Evolutionary conservation across 2,329 filamentous ascomycete genomes (phyloP), one percentile per base, ranked within the genome.

Genomic region (Myriosclerotinia duriaeana): DNA sequence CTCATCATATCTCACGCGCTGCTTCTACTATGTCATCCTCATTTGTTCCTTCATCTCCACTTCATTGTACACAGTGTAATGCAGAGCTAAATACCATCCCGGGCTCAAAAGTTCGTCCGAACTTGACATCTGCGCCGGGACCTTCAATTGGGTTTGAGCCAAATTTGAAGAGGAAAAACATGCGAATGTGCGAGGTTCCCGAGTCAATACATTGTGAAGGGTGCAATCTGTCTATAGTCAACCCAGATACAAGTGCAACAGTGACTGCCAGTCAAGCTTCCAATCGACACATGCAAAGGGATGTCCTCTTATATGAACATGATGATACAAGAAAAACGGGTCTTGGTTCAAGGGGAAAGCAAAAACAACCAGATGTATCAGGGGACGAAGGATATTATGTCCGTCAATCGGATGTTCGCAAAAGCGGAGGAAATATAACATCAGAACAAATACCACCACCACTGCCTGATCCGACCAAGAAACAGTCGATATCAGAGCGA

Each of bases 401-500:
- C 60, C 44, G 34, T 22, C 63, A 60, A 60, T 48, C 54, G 5
- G 55, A 60, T 30, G 26, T 34, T 52, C 63, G 63, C 36, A 26
- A 12, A 30, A 53, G 44, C 26, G 54, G 34, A 22, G 54, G 55
- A 44, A 50, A 36, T 26, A 14, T 8, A 15, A 42, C 14, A 17
- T 40, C 40, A 34, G 53, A 63, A 34, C 55, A n/a, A 46, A 15
- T 5, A 26, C 34, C 42, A 17, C n/a, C 46, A 15, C 53, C 65
- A 11, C 34, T 61, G 30, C 20, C 53, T n/a, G 67, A 68, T 44
- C 60, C 54, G 53, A 38, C 9, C 17, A 68, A 67, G 53, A 54
- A 64, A 60, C 26, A 30, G 14, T 44, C n/a, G 22, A 65, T 20
- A 36, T 2, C 36, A 36, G 48, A 59, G 14, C 34, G 6, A 44